Percentiles rank a stretch among this genome's conserved stretches.
phyloP scores from a whole-genome alignment of 2,329 filamentous ascomycete species.

The Clonostachys rosea region DNA sequence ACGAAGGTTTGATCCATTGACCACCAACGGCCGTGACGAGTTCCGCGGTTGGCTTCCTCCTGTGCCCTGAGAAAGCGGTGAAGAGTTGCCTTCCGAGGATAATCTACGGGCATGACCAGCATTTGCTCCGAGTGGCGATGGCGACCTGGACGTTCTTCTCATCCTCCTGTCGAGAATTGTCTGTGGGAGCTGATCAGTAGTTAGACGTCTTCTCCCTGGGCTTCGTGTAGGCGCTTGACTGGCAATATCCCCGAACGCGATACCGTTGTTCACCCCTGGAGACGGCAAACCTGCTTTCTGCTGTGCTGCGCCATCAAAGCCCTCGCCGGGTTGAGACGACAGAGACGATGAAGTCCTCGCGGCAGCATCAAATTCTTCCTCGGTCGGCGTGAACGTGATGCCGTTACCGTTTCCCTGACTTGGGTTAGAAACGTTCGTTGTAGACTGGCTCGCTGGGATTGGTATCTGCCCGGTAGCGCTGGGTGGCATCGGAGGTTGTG shows the following conservation, averaged over 20 bases:
- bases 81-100: too few species aligned
- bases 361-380: conserved; percentile 41
- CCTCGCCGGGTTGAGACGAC: conserved; percentile 29
- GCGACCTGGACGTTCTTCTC: conserved; percentile 48
- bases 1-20: conserved; percentile 41
- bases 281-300: conserved; percentile 8
- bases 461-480: not conserved
- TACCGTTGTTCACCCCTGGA: conserved; percentile 22
- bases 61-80: too few species aligned
- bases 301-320: conserved; percentile 10
- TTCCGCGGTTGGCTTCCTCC: conserved; percentile 21
- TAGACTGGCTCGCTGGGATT: conserved; percentile 16
- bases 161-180: conserved; percentile 48
- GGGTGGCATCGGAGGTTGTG: conserved; percentile 18
- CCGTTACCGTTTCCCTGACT: conserved; percentile 39
- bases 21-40: conserved; percentile 42
- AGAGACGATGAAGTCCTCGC: conserved; percentile 29
- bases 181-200: conserved; percentile 49
- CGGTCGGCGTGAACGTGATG: conserved; percentile 49
- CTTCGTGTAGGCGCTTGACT: conserved; percentile 20
- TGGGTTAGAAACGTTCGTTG: conserved; percentile 26
- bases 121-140: conserved; percentile 41
- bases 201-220: conserved; percentile 38
- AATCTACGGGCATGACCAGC: too few species aligned
- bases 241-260: conserved; percentile 43